phyloP scores from a whole-genome alignment of 371 early-diverging fungal species.

The Modicella reniformis region DNA sequence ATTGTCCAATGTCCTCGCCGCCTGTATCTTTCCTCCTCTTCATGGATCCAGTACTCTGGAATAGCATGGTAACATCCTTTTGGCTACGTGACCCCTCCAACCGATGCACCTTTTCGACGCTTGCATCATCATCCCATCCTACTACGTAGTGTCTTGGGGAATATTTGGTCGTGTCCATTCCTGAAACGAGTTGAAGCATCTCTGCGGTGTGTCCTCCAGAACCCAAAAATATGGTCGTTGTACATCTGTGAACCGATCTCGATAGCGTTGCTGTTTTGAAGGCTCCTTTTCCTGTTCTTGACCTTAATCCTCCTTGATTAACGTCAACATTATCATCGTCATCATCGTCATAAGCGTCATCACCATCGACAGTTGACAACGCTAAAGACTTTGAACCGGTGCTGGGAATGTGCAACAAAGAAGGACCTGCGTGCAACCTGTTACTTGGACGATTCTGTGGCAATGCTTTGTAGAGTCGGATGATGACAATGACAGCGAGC shows the following conservation, averaged over 20 bases:
- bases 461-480: constrained; percentile 24
- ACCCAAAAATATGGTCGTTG: constrained; percentile 44
- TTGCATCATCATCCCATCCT: constrained; percentile 68
- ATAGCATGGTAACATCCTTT: constrained; percentile 7
- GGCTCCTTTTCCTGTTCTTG: neutral
- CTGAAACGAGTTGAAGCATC: constrained; percentile 74
- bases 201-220: constrained; percentile 83
- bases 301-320: neutral
- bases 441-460: constrained; percentile 30
- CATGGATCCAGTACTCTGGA: neutral
- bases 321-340: neutral
- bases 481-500: constrained; percentile 6
- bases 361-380: neutral
- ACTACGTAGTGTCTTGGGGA: constrained; percentile 71
- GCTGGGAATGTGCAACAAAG: neutral
- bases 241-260: constrained; percentile 18
- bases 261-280: neutral
- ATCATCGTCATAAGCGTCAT: too few relatives aligned
- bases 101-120: constrained; percentile 61
- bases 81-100: constrained; percentile 56
- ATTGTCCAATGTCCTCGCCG: neutral
- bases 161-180: constrained; percentile 61
- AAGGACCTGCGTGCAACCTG: neutral
- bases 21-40: neutral
- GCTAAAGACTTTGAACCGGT: neutral